A percentile compares a stretch with the other conserved stretches of the same genome.
phyloP scores from a whole-genome alignment of 2,329 filamentous ascomycete species.

The Nannizzia gypsea region DNA sequence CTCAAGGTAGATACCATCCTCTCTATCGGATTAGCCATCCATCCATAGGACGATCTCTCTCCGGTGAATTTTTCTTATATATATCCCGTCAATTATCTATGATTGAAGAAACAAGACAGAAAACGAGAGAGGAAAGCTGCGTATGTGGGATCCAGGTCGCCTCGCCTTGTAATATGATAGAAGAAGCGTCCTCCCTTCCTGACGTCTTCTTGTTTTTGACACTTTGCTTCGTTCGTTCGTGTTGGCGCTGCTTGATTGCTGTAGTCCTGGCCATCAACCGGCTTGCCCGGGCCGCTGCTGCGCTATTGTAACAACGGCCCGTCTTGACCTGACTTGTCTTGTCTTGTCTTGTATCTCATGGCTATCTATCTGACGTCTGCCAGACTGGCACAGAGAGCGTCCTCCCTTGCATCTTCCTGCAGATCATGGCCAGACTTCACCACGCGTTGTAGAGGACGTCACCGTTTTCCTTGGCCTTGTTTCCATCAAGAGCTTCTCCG shows the following conservation, averaged over 20 bases:
- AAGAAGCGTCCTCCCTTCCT: not conserved
- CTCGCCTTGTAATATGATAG: not conserved
- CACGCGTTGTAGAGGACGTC: no score
- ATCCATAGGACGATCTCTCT: not conserved
- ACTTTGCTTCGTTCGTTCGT: not conserved
- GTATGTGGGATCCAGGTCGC: not conserved
- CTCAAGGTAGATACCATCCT: not conserved
- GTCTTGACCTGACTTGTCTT: no score
- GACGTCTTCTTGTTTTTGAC: not conserved
- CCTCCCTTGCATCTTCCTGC: no score
- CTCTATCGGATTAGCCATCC: not conserved
- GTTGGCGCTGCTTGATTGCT: not conserved
- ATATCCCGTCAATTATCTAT: not conserved
- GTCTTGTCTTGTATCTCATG: no score
- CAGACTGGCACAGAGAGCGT: no score
- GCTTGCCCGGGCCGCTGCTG: not conserved
- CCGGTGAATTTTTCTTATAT: not conserved
- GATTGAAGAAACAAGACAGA: not conserved
- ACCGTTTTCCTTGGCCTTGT: not conserved
- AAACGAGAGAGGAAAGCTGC: not conserved
- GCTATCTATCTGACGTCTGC: no score
- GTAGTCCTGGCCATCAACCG: not conserved
- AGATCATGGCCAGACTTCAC: no score
- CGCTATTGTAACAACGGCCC: not conserved
- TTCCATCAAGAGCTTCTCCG: not conserved